Conservation (phyloP, 139 green algal species). For the Chlorella sp. region DNA sequence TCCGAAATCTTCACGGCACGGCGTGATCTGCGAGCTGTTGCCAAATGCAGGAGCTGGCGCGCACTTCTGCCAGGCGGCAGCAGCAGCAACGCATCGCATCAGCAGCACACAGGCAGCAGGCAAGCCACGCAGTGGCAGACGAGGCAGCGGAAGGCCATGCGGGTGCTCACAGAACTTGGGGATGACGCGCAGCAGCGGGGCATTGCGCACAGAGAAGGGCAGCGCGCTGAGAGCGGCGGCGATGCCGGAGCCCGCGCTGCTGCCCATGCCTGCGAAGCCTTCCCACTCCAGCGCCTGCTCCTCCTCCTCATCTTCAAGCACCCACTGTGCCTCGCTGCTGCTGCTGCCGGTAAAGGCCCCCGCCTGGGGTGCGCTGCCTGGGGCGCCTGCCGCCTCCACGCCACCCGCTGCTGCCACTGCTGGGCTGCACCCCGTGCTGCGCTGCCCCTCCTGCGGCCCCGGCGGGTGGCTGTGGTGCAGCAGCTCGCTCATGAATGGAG, state of each 20-base stretch:
- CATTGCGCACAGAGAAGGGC: slow-evolving; percentile 62
- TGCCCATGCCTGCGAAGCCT: too few species aligned
- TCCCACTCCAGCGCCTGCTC: background rate
- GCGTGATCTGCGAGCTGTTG: too few species aligned
- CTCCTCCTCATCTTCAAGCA: background rate
- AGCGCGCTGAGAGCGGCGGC: slow-evolving; percentile 11
- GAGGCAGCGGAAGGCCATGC: too few species aligned
- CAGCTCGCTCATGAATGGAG: slow-evolving; percentile 6
- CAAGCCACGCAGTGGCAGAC: too few species aligned
- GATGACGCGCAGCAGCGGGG: slow-evolving; percentile 59
- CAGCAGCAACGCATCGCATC: too few species aligned
- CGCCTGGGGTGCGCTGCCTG: background rate
- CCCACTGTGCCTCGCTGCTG: slow-evolving; percentile 6
- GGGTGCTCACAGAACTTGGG: slow-evolving; percentile 66
- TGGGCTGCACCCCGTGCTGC: background rate
- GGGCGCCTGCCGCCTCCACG: background rate
- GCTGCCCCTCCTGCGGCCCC: background rate
- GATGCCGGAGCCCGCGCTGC: background rate
- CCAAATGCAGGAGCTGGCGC: too few species aligned
- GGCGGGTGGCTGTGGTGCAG: slow-evolving; percentile 18
- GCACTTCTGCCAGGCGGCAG: too few species aligned
- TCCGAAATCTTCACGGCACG: too few species aligned
- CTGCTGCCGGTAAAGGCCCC: too few species aligned
- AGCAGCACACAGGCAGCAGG: too few species aligned
- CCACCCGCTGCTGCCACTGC: background rate